Percentiles rank a stretch among this genome's conserved stretches.
These are phyloP conservation scores for Neobulgaria alba DNA, from an alignment of 2,329 filamentous ascomycete genomes.

Conservation along the genomic window DNA sequence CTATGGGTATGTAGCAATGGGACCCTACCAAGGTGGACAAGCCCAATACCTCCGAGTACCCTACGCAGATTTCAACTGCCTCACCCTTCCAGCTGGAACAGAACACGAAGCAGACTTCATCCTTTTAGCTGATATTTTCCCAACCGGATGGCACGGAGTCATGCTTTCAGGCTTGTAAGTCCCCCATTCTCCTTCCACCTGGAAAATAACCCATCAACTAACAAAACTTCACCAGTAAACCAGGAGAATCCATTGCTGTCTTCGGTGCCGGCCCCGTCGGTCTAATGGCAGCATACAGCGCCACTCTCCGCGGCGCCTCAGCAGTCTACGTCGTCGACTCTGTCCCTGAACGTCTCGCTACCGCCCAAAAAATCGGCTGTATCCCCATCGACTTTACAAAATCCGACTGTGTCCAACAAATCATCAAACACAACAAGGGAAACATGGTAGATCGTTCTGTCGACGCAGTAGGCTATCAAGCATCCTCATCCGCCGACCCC, in stretches of 20 bases:
- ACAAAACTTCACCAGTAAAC: slow-evolving; percentile 25
- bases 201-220: neutral
- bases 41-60: slow-evolving; percentile 58
- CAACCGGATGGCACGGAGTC: slow-evolving; percentile 48
- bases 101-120: slow-evolving; percentile 55
- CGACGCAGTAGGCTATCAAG: slow-evolving; percentile 60
- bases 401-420: slow-evolving; percentile 50
- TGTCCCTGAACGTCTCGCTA: slow-evolving; percentile 48
- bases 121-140: slow-evolving; percentile 40
- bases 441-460: slow-evolving; percentile 56
- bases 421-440: slow-evolving; percentile 47
- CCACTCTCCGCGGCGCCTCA: slow-evolving; percentile 49
- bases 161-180: slow-evolving; percentile 44
- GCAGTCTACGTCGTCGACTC: slow-evolving; percentile 55
- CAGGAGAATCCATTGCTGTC: slow-evolving; percentile 54
- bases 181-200: neutral
- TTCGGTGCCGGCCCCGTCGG: slow-evolving; percentile 59
- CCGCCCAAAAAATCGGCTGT: slow-evolving; percentile 53
- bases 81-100: slow-evolving; percentile 56
- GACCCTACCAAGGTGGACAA: slow-evolving; percentile 58
- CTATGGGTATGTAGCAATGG: slow-evolving; percentile 56
- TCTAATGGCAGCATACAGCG: slow-evolving; percentile 58
- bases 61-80: slow-evolving; percentile 58
- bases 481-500: slow-evolving; percentile 44
- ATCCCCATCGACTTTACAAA: slow-evolving; percentile 53